Percentiles rank a stretch among this genome's conserved stretches.
phyloP scores from a whole-genome alignment of 306 rosid species.

The Myrica gale region DNA sequence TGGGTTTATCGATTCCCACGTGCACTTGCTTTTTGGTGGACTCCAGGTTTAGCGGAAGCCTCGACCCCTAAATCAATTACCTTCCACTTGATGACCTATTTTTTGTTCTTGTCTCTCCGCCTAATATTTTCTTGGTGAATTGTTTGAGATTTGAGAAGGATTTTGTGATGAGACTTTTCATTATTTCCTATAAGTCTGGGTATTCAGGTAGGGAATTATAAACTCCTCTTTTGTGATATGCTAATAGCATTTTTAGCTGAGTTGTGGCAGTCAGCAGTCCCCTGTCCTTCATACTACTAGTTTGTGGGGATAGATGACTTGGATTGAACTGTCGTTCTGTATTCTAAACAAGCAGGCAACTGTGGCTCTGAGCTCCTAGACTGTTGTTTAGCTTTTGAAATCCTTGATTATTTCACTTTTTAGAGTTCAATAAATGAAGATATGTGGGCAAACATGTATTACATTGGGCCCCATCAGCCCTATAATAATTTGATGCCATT shows the following conservation, averaged over 20 bases:
- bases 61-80: constrained; percentile 6
- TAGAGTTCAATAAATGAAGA: not conserved
- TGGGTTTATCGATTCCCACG: constrained; percentile 85
- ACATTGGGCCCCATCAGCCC: no score
- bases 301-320: not conserved
- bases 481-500: not conserved
- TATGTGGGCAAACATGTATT: not conserved
- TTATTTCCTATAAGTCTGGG: not conserved
- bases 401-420: constrained; percentile 1
- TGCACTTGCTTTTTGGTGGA: constrained; percentile 71
- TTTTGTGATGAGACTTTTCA: not conserved
- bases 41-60: constrained; percentile 50
- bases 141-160: not conserved
- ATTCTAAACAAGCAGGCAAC: not conserved
- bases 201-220: not conserved
- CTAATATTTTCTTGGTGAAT: not conserved
- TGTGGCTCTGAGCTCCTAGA: not conserved
- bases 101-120: not conserved
- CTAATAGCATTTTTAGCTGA: not conserved
- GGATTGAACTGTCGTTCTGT: not conserved
- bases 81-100: not conserved
- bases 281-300: not conserved
- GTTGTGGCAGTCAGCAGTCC: not conserved
- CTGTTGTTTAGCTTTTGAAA: constrained; percentile 9
- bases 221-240: not conserved